Conservation (phyloP, 345 rosid species). For the Eucalyptus caleyi region DNA sequence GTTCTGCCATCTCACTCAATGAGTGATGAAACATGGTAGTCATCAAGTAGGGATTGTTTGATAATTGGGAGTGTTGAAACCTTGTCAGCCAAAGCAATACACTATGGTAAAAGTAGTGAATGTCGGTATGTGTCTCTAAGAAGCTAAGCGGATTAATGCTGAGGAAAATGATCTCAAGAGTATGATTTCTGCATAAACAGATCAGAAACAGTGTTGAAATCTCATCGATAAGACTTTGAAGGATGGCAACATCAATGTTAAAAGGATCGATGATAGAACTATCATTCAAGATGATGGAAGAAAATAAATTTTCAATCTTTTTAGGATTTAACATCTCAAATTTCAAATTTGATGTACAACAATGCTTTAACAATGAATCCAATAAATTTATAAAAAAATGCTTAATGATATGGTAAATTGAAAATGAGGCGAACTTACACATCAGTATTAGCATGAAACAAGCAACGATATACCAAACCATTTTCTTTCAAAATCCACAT, state of each 20-base stretch:
- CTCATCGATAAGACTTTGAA: not conserved
- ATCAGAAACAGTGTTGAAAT: not conserved
- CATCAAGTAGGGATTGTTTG: not conserved
- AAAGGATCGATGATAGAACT: not conserved
- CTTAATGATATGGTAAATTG: not conserved
- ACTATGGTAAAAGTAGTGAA: not conserved
- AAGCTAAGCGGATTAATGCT: not conserved
- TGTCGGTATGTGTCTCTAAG: not conserved
- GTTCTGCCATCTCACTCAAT: not conserved
- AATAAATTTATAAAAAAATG: not conserved
- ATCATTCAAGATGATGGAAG: not conserved
- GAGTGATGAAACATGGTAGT: not conserved
- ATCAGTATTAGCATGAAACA: conserved; percentile 17
- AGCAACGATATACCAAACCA: conserved; percentile 38
- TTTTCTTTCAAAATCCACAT: conserved; percentile 63
- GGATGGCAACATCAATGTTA: not conserved
- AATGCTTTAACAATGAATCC: not conserved
- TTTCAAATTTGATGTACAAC: not conserved
- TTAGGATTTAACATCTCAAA: not conserved
- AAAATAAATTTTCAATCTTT: not conserved
- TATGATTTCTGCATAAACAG: not conserved
- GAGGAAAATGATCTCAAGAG: not conserved
- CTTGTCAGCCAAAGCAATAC: not conserved
- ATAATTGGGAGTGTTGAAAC: not conserved
- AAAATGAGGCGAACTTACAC: conserved; percentile 42